A percentile compares a stretch with the other conserved stretches of the same genome.
These are phyloP conservation scores for Apocynum venetum DNA, from an alignment of 257 asterid species.

Conservation along the genomic window DNA sequence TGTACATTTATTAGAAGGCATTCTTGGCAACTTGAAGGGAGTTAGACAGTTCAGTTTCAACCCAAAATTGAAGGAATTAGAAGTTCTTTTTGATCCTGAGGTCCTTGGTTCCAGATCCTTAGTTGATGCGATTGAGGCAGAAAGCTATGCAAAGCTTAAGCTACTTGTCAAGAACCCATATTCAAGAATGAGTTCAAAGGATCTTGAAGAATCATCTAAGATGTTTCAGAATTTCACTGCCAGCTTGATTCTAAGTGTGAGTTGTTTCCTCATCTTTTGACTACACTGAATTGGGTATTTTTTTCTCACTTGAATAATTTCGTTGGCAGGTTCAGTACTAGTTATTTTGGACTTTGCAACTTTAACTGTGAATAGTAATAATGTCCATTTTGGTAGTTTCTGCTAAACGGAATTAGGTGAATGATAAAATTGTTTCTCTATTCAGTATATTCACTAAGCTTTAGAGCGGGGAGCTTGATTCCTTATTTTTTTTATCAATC, in stretches of 20 bases:
- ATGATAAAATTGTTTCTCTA: not conserved
- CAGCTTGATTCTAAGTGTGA: slow-evolving; percentile 85
- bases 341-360: not conserved
- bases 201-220: slow-evolving; percentile 72
- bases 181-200: slow-evolving; percentile 85
- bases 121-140: slow-evolving; percentile 70
- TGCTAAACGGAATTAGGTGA: not conserved
- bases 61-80: slow-evolving; percentile 49
- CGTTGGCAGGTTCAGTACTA: not conserved
- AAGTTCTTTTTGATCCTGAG: slow-evolving; percentile 87
- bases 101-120: slow-evolving; percentile 77
- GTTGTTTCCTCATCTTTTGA: slow-evolving; percentile 27
- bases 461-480: not conserved
- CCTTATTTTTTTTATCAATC: not conserved
- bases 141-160: slow-evolving; percentile 63
- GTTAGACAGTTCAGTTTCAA: slow-evolving; percentile 65
- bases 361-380: not conserved
- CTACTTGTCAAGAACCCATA: slow-evolving; percentile 77
- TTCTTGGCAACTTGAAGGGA: slow-evolving; percentile 64
- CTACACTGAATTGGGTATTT: not conserved
- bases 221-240: slow-evolving; percentile 84
- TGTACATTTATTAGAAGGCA: slow-evolving; percentile 63
- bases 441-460: not conserved
- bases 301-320: not conserved
- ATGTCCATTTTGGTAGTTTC: not conserved